A percentile compares a stretch with the other conserved stretches of the same genome.
phyloP scores from a whole-genome alignment of 352 stramenopile genomes.

The Phytophthora aleatoria region DNA sequence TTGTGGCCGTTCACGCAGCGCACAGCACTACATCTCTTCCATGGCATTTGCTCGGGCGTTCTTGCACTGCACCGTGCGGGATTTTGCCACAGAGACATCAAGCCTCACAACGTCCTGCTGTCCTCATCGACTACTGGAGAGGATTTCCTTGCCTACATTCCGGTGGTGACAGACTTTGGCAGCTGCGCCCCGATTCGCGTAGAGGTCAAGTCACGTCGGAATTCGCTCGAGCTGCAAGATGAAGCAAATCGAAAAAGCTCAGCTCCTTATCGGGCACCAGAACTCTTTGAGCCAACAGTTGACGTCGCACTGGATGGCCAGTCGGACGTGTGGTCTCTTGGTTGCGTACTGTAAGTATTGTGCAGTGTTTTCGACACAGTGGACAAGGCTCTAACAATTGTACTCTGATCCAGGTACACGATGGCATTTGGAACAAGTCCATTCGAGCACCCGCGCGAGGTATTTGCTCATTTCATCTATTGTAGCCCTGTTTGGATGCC shows the following conservation, averaged over 20 bases:
- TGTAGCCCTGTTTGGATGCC: not conserved
- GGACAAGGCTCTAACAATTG: constrained; percentile 1
- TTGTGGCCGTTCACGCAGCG: constrained; percentile 87
- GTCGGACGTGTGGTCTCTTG: constrained; percentile 86
- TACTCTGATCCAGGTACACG: constrained; percentile 50
- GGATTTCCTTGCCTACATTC: constrained; percentile 76
- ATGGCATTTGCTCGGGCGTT: constrained; percentile 82
- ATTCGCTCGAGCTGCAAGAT: constrained; percentile 81
- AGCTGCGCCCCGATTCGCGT: constrained; percentile 75
- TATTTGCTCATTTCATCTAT: constrained; percentile 9
- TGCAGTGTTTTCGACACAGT: constrained; percentile 2
- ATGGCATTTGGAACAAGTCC: constrained; percentile 86
- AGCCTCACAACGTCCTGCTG: constrained; percentile 85
- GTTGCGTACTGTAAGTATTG: constrained; percentile 72
- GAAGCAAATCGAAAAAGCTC: constrained; percentile 85
- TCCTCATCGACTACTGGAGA: constrained; percentile 64
- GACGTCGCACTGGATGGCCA: constrained; percentile 75
- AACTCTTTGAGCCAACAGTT: constrained; percentile 81
- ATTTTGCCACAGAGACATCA: constrained; percentile 87
- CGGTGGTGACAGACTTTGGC: constrained; percentile 87
- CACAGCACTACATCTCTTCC: constrained; percentile 82
- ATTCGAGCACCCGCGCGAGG: constrained; percentile 80
- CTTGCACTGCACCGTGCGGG: constrained; percentile 75
- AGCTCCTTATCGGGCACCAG: constrained; percentile 79
- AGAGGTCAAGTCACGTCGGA: constrained; percentile 67